phyloP scores from a whole-genome alignment of 2,329 filamentous ascomycete genomes.

The Eutypa lata region DNA sequence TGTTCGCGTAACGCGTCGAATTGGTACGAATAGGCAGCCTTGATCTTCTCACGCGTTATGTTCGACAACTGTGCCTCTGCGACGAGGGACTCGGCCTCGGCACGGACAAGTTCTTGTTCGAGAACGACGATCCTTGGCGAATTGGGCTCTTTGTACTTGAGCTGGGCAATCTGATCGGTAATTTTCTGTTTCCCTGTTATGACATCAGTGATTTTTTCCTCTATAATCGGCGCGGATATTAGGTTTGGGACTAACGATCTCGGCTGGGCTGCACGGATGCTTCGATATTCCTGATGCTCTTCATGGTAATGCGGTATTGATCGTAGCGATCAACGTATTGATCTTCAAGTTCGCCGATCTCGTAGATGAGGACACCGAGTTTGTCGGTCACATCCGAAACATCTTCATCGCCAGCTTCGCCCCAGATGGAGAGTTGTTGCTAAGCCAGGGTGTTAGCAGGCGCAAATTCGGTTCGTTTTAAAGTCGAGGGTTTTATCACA shows the following conservation, averaged over 20 bases:
- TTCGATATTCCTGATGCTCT: slow-evolving; percentile 99
- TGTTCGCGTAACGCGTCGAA: slow-evolving; percentile 97
- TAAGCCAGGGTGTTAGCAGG: slow-evolving; percentile 33
- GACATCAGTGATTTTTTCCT: slow-evolving; percentile 15
- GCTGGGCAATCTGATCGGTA: slow-evolving; percentile 94
- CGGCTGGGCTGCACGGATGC: slow-evolving; percentile 96
- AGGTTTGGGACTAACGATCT: slow-evolving; percentile 66
- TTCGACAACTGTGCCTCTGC: slow-evolving; percentile 98
- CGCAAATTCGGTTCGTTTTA: not conserved
- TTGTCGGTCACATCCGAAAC: slow-evolving; percentile 99
- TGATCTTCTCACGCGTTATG: slow-evolving; percentile 99
- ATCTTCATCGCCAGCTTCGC: slow-evolving; percentile 91
- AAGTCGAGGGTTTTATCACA: slow-evolving; percentile 35
- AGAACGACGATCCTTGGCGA: slow-evolving; percentile 96
- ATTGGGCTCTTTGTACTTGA: slow-evolving; percentile 99
- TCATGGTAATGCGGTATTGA: slow-evolving; percentile 98
- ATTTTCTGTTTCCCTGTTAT: slow-evolving; percentile 92
- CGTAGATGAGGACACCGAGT: slow-evolving; percentile 94
- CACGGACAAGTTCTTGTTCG: slow-evolving; percentile 96
- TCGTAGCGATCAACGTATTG: slow-evolving; percentile 99
- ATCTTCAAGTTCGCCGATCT: slow-evolving; percentile 97
- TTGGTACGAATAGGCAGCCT: slow-evolving; percentile 96
- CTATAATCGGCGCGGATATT: slow-evolving; percentile 6
- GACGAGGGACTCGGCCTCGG: slow-evolving; percentile 97
- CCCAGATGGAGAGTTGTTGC: slow-evolving; percentile 99